phyloP scores from a whole-genome alignment of 2,329 filamentous ascomycete species.

The Aspergillus sp. region DNA sequence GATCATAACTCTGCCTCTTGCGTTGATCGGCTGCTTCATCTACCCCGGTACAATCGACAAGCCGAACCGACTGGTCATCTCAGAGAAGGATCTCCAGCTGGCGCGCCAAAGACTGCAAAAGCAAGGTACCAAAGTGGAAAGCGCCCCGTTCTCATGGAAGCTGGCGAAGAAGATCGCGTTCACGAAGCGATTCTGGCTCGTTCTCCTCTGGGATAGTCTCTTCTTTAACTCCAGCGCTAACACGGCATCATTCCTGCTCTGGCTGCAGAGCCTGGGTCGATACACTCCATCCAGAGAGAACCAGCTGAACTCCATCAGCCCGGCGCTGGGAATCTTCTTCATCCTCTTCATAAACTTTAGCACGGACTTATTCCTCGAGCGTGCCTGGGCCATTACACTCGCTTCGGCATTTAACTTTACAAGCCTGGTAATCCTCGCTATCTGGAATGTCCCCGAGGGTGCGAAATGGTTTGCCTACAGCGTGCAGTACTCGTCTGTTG shows the following conservation, averaged over 20 bases:
- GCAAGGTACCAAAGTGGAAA: conserved; percentile 23
- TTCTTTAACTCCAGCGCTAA: conserved; percentile 4
- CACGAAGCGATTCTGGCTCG: conserved; percentile 44
- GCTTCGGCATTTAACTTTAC: neutral
- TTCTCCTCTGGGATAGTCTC: conserved; percentile 4
- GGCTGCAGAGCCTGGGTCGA: conserved; percentile 43
- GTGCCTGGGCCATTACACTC: neutral
- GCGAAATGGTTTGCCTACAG: conserved; percentile 2
- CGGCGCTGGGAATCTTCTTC: neutral
- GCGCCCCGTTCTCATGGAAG: conserved; percentile 28
- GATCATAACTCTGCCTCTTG: conserved; percentile 26
- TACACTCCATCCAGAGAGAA: neutral
- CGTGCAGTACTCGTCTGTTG: conserved; percentile 4
- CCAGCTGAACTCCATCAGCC: neutral
- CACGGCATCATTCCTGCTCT: conserved; percentile 24
- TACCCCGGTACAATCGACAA: conserved; percentile 23
- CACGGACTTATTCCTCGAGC: neutral
- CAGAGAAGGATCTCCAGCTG: conserved; percentile 22
- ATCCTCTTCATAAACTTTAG: conserved; percentile 1
- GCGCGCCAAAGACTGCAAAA: conserved; percentile 33
- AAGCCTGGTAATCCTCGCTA: neutral
- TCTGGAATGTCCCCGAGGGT: neutral
- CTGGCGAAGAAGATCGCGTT: conserved; percentile 29
- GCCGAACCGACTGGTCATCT: conserved; percentile 23
- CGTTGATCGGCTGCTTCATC: conserved; percentile 22